phyloP scores from a whole-genome alignment of 1,284 basidiomycete genomes.

The Trichosporon asahii region DNA sequence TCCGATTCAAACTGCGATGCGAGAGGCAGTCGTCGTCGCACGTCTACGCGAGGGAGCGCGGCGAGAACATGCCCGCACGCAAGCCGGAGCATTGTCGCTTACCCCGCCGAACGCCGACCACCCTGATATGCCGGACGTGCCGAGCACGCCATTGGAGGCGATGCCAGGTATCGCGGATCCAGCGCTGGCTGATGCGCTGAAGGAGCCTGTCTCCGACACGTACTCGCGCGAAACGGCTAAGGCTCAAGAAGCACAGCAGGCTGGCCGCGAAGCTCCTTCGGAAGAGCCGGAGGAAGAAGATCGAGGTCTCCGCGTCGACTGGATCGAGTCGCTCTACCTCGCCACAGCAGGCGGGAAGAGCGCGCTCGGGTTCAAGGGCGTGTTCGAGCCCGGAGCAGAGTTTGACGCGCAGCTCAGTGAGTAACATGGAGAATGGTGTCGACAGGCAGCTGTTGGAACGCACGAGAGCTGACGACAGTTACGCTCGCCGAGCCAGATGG shows the following conservation, averaged over 20 bases:
- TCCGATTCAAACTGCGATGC: slow-evolving; percentile 72
- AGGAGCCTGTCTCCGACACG: not conserved
- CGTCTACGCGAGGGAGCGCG: slow-evolving; percentile 65
- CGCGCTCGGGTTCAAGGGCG: slow-evolving; percentile 62
- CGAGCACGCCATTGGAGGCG: not conserved
- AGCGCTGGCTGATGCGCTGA: not conserved
- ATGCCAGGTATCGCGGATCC: not conserved
- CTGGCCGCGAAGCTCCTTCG: not conserved
- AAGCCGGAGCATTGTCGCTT: slow-evolving; percentile 17
- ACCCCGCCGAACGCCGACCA: not conserved
- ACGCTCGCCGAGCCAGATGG: slow-evolving; percentile 51
- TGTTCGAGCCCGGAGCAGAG: slow-evolving; percentile 63
- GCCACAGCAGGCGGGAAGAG: slow-evolving; percentile 71
- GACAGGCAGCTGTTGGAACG: not conserved
- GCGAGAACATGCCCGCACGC: slow-evolving; percentile 32
- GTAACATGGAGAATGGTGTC: slow-evolving; percentile 35
- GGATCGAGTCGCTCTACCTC: slow-evolving; percentile 73
- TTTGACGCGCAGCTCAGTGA: slow-evolving; percentile 78
- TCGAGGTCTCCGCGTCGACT: slow-evolving; percentile 58
- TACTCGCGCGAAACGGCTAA: not conserved
- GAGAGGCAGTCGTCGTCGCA: slow-evolving; percentile 67
- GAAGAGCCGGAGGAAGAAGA: not conserved
- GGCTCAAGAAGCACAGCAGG: not conserved
- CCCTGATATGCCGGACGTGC: not conserved
- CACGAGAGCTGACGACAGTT: slow-evolving; percentile 20